These are phyloP conservation scores for Bruguiera gymnorhiza DNA, from an alignment of 345 rosid species.

Conservation along the genomic window DNA sequence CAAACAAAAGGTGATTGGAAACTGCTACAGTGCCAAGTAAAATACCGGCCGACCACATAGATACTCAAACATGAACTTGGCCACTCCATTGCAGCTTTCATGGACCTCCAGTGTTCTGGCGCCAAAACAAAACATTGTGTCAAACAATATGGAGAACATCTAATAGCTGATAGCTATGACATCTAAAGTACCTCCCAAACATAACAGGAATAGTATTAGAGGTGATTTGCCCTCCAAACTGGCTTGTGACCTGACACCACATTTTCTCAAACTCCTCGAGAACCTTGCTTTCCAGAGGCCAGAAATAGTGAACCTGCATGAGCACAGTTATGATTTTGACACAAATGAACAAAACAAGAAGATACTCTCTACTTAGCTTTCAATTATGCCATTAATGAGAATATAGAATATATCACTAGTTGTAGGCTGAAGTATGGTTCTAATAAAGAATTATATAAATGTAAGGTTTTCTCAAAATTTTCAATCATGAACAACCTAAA, in stretches of 20 bases:
- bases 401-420: too few relatives aligned
- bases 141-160: neutral
- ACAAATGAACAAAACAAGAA: conserved; percentile 4
- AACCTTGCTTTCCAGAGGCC: conserved; percentile 56
- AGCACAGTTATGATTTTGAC: conserved; percentile 24
- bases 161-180: neutral
- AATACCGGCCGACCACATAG: conserved; percentile 76
- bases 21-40: conserved; percentile 6
- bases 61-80: conserved; percentile 72
- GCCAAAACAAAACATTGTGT: conserved; percentile 10
- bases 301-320: conserved; percentile 68
- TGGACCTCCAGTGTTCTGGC: conserved; percentile 70
- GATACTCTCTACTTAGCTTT: conserved; percentile 3
- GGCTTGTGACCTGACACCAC: conserved; percentile 62
- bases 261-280: conserved; percentile 52
- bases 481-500: neutral
- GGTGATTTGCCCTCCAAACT: conserved; percentile 56
- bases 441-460: too few relatives aligned
- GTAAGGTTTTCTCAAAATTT: neutral
- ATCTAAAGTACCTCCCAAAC: conserved; percentile 79
- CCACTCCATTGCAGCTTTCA: conserved; percentile 82
- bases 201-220: conserved; percentile 66
- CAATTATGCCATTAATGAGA: too few relatives aligned
- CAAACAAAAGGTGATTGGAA: neutral
- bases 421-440: too few relatives aligned